Base-by-base conservation (phyloP, 2,329 filamentous ascomycete genomes). In the Dactylellina leptospora region DNA sequence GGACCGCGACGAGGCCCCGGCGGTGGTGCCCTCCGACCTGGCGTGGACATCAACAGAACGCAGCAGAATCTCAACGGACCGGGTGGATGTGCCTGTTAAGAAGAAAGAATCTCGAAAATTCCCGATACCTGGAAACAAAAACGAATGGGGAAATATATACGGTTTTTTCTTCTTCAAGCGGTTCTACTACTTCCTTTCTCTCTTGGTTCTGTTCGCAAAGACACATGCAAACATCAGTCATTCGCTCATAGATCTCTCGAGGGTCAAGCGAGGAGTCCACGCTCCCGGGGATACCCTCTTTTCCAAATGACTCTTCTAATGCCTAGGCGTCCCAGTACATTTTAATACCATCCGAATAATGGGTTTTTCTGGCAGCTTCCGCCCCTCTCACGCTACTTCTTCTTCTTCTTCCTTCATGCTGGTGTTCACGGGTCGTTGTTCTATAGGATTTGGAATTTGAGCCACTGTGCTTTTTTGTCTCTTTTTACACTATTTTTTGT, bases 1-100 rank as follows among this genome's bases (percentile, higher is more conserved):
- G 93, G 93, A n/a, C 92, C 93, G 74, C 87, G 93, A 76, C 74
- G 76, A 50, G 74, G 64, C 33, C 73, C 71, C 11, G 68, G 69
- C 13, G 75, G 74, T 20, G 73, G 71, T 23, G 73, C 73, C 25
- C 72, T 75, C 75, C 83, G 86, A 75, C 83, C 85, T 64, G 88
- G 88, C 58, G 88, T 91, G 36, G 87, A 90, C 79, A 81, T 91
- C 74, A 84, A 87, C 42, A 71, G 66, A 38, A 16, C 30, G 18
- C 59, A 42, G 28, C 66, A 50, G 27, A 71, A 62, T 25, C 23
- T 60, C 5, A 59, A 58, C 58, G 56, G 55, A 56, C 20, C 44
- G 27, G 59, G 58, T 20, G 42, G 25, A 13, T 71, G 66, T 38
- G 66, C 66, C 47, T 71, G 66, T 33, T 71, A 58, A 63, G 45